These are phyloP conservation scores for Choiromyces venosus DNA, from an alignment of 495 filamentous ascomycete genomes.

Conservation along the genomic window DNA sequence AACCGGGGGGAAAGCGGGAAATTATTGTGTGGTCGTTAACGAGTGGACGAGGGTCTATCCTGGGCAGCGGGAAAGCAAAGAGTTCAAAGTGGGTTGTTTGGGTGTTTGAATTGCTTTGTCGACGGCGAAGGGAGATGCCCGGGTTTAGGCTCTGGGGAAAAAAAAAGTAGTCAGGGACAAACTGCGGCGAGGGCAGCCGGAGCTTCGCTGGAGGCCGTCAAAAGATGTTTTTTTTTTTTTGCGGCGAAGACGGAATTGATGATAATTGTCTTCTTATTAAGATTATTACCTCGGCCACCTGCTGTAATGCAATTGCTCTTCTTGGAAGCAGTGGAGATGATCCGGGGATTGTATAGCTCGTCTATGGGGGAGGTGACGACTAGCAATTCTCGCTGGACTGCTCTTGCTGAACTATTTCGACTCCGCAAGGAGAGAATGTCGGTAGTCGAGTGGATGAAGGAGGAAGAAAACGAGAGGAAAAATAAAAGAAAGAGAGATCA, in stretches of 20 bases:
- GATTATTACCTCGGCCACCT: neutral
- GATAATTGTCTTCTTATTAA: neutral
- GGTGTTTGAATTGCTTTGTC: neutral
- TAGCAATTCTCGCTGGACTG: slow-evolving; percentile 1
- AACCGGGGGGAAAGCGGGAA: neutral
- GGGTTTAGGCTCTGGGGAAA: neutral
- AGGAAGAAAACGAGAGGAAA: neutral
- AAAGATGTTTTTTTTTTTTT: neutral
- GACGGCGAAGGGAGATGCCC: neutral
- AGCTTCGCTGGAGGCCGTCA: neutral
- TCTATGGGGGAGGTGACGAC: neutral
- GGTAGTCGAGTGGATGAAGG: neutral
- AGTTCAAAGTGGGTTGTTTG: neutral
- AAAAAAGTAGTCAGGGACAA: neutral
- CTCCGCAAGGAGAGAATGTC: neutral
- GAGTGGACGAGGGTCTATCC: neutral
- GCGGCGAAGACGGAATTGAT: neutral
- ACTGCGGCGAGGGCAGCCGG: neutral
- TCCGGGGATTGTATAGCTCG: slow-evolving; percentile 3
- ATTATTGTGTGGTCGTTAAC: neutral
- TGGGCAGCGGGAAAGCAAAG: neutral
- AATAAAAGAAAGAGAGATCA: neutral
- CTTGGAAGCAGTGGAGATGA: neutral
- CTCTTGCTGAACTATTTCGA: slow-evolving; percentile 12
- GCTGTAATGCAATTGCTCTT: neutral